Base-by-base conservation (phyloP, 306 rosid genomes). In the Castanea sativa region DNA sequence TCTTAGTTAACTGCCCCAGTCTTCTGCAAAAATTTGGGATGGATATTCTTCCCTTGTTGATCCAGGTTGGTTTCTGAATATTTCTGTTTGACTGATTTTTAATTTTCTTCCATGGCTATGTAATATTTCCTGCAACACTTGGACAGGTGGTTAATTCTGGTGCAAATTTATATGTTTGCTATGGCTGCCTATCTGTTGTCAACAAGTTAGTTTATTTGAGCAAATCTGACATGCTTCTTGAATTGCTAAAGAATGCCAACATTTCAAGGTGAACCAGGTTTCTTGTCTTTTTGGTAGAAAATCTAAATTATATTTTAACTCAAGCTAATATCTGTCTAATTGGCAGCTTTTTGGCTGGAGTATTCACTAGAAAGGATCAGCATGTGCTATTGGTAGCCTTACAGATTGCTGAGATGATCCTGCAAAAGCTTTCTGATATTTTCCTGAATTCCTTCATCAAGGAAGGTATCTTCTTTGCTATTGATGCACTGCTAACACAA, bases 381-480 rank as follows among this genome's bases (percentile, higher is more conserved):
- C 99, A 96, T 84, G 86, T 96, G 84, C 84, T 90, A 83, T 82
- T 96, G 78, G 81, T 92, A 80, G 91, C 94, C 73, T 87, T 96
- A 73, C 91, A 80, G 73, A 91, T 90, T 78, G 80, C 93, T 73
- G 98, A 96, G 84, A 88, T 92, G 78, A 86, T 93, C 85, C 93
- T 93, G 80, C 91, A 85, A 38, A 93, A 89, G 79, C 92, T 86
- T 80, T 88, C 94, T 72, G 85, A 87, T 88, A 43, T 38, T 78
- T 91, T 96, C 86, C 81, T 93, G 38, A 87, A 85, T 63, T 86
- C 93, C 51, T 96, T 96, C 80, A 76, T 96, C 25, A 96, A 96
- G 85, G 99, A 96, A 85, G 99, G 99, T 76, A 94, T 93, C 77
- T 88, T 86, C 86, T 93, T 93, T 84, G 96, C 98, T 52, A 89